Conservation (phyloP, 73 alveolate species). For the Tetrahymena malaccensis region DNA sequence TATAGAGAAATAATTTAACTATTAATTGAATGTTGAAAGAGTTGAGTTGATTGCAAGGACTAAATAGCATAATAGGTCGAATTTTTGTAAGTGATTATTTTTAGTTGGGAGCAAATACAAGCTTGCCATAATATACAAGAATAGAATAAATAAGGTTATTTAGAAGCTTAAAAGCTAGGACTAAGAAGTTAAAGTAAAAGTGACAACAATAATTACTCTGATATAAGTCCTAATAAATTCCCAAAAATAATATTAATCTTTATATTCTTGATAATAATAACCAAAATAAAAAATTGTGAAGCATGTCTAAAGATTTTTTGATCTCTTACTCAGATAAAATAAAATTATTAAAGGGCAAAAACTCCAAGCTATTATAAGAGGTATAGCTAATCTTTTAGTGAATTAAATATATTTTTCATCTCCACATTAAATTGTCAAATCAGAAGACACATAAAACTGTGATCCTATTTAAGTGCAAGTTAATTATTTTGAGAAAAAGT, state of each 20-base stretch:
- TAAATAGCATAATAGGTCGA: not conserved
- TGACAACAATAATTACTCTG: not conserved
- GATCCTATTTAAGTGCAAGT: not conserved
- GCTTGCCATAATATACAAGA: not conserved
- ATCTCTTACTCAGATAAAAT: not conserved
- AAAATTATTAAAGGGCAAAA: not conserved
- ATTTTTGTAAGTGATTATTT: not conserved
- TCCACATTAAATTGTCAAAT: not conserved
- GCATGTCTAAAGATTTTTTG: not conserved
- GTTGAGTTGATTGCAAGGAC: not conserved
- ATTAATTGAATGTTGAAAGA: not conserved
- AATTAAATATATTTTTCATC: not conserved
- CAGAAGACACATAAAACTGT: not conserved
- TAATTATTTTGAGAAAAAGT: not conserved
- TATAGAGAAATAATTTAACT: not conserved
- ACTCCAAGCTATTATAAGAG: not conserved
- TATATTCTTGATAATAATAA: not conserved
- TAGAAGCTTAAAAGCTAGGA: not conserved
- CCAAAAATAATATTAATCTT: not conserved
- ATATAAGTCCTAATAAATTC: not conserved
- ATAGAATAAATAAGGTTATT: not conserved
- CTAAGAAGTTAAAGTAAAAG: not conserved
- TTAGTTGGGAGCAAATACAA: not conserved
- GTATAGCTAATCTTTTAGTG: not conserved
- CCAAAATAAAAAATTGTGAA: not conserved